phyloP scores from a whole-genome alignment of 345 rosid genomes.

The Eucalyptus sideroxylon region DNA sequence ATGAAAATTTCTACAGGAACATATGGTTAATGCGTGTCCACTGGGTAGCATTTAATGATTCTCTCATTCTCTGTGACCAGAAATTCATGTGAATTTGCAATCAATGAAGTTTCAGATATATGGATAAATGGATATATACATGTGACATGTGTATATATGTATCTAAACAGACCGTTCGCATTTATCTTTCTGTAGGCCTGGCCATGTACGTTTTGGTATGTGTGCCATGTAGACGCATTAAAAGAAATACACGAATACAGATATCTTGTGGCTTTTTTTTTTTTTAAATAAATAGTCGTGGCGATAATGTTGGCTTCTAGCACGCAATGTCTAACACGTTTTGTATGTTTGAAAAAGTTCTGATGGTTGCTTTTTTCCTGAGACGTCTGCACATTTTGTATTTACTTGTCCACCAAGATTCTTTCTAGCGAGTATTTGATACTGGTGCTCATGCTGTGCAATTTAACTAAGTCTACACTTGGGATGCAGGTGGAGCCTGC shows the following conservation, averaged over 20 bases:
- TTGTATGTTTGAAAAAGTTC: neutral
- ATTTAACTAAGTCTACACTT: neutral
- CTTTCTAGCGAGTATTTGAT: neutral
- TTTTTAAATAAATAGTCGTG: neutral
- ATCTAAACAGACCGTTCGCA: neutral
- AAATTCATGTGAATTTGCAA: neutral
- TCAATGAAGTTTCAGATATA: neutral
- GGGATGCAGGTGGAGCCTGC: slow-evolving; percentile 57
- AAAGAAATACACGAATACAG: neutral
- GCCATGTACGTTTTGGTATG: neutral
- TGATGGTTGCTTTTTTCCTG: neutral
- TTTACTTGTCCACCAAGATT: neutral
- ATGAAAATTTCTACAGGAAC: neutral
- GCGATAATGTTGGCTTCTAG: neutral
- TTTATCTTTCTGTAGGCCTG: neutral
- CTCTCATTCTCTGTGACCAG: neutral
- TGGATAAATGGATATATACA: neutral
- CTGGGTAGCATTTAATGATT: neutral
- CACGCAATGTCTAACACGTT: neutral
- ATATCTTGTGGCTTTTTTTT: neutral
- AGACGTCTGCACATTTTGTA: neutral
- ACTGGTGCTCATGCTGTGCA: neutral
- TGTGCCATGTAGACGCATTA: neutral
- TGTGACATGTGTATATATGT: neutral
- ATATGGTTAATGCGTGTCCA: neutral